Conservation (phyloP, 176 grass and related monocot species). For the Ampelocalamus luodianensis region DNA sequence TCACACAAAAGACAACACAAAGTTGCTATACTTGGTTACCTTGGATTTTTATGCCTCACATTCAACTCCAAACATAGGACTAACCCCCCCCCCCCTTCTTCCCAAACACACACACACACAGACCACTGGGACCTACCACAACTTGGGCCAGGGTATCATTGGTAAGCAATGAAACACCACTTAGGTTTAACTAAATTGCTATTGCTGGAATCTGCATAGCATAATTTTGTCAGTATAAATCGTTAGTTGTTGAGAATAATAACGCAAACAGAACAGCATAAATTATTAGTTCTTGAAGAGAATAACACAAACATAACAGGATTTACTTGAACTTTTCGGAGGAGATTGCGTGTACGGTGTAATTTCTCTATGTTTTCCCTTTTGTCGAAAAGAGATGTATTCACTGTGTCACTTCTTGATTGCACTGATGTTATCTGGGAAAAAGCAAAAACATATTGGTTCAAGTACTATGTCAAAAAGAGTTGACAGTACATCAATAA, state of each 20-base stretch:
- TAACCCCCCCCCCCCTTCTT: background rate
- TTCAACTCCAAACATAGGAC: conserved; percentile 32
- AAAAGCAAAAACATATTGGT: conserved; percentile 4
- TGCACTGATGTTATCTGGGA: conserved; percentile 91
- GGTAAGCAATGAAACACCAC: too few species aligned
- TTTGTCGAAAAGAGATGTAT: conserved; percentile 96
- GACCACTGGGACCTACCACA: too few species aligned
- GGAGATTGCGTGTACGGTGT: conserved; percentile 93
- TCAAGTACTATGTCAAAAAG: conserved; percentile 20
- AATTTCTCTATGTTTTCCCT: conserved; percentile 98
- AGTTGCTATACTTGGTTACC: conserved; percentile 13
- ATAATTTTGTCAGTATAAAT: background rate
- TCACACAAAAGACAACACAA: conserved; percentile 35
- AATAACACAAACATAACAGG: conserved; percentile 39
- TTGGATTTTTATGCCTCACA: conserved; percentile 17
- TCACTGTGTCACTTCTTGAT: conserved; percentile 92
- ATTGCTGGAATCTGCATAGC: too few species aligned
- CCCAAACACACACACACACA: too few species aligned
- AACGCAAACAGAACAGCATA: conserved; percentile 28
- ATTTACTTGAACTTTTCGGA: conserved; percentile 98
- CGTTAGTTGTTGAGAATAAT: background rate
- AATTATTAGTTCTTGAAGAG: conserved; percentile 3
- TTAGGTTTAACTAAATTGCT: too few species aligned
- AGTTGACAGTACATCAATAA: conserved; percentile 24
- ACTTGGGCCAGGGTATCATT: too few species aligned